Evolutionary conservation across 2,329 filamentous ascomycete genomes (phyloP).

Genomic region (Chrysoporthe austroafricana): DNA sequence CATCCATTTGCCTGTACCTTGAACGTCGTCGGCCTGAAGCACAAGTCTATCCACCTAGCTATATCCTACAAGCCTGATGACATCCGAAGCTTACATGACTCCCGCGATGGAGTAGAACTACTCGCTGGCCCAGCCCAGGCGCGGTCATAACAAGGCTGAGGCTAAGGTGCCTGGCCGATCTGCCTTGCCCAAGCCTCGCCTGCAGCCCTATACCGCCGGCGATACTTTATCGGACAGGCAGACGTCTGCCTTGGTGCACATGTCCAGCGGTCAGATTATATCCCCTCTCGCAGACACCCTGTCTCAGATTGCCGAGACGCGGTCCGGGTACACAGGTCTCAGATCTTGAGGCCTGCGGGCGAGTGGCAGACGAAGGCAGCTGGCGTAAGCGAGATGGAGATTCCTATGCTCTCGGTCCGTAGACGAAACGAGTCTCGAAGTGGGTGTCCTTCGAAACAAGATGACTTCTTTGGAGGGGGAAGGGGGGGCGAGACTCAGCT

Average conservation of each 20-base stretch:
- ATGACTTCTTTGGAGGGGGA: background rate
- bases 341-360: conserved; percentile 13
- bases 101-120: background rate
- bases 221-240: background rate
- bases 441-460: background rate
- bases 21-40: no score
- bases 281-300: background rate
- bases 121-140: background rate
- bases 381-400: conserved; percentile 20
- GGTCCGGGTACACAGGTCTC: conserved; percentile 13
- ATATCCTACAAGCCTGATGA: no score
- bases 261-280: conserved; percentile 10
- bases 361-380: background rate
- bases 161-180: background rate
- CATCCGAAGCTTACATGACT: background rate
- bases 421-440: background rate
- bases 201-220: background rate
- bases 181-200: background rate
- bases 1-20: no score
- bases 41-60: no score
- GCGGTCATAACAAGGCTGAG: background rate
- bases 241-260: background rate
- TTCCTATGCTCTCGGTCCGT: background rate
- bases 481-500: no score
- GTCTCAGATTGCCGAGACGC: conserved; percentile 30